Evolutionary conservation across 495 filamentous ascomycete species (phyloP).

Genomic region (Terfezia boudieri): DNA sequence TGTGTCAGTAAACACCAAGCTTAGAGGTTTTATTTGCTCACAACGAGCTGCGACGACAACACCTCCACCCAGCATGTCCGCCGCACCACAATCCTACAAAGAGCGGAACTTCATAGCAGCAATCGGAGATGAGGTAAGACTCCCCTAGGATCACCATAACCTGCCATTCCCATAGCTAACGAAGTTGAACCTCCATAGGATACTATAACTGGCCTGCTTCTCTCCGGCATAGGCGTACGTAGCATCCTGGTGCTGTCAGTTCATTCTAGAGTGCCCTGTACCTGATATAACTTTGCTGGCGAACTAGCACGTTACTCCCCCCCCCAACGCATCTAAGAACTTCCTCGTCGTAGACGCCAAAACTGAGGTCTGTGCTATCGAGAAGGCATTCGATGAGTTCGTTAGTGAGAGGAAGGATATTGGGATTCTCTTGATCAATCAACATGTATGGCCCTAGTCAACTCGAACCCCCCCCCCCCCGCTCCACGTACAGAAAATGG

Average conservation of each 20-base stretch:
- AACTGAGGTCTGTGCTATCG: constrained; percentile 70
- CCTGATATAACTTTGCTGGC: constrained; percentile 11
- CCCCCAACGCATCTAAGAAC: constrained; percentile 80
- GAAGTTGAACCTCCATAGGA: constrained; percentile 31
- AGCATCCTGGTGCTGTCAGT: not conserved
- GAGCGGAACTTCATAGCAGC: constrained; percentile 92
- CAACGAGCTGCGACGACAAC: too few relatives aligned
- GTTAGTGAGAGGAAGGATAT: constrained; percentile 83
- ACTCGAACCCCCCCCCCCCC: not conserved
- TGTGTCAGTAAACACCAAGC: too few relatives aligned
- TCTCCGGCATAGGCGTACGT: constrained; percentile 84
- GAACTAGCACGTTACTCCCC: constrained; percentile 45
- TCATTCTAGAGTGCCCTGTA: constrained; percentile 10
- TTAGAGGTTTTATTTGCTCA: too few relatives aligned
- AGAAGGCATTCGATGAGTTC: constrained; percentile 75
- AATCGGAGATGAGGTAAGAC: constrained; percentile 79
- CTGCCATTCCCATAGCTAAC: not conserved
- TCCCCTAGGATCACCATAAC: not conserved
- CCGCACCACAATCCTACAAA: constrained; percentile 43
- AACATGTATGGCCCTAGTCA: constrained; percentile 46
- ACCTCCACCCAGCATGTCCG: constrained; percentile 23
- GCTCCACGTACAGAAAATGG: not conserved
- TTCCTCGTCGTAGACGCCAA: constrained; percentile 90
- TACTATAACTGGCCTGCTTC: constrained; percentile 79
- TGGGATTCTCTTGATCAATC: constrained; percentile 87